Conservation (phyloP, 1,284 basidiomycete species). For the Amylostereum areolatum region DNA sequence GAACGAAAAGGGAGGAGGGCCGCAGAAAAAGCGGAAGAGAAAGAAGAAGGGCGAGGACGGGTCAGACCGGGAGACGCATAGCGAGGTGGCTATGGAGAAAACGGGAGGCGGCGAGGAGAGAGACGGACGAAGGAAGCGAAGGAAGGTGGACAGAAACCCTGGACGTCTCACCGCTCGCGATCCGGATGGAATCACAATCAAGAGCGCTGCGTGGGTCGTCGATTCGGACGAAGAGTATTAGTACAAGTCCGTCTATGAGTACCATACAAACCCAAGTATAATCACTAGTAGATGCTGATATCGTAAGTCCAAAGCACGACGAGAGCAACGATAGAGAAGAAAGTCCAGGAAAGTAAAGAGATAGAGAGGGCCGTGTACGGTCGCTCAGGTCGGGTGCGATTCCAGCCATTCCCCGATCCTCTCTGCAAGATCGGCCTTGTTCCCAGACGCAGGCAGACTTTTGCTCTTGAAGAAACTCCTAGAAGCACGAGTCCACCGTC, state of each 20-base stretch:
- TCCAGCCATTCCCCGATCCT: conserved; percentile 58
- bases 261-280: neutral
- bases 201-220: neutral
- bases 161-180: neutral
- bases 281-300: neutral
- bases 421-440: conserved; percentile 64
- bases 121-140: neutral
- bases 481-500: conserved; percentile 1
- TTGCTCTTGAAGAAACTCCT: conserved; percentile 69
- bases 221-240: neutral
- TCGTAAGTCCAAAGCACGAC: neutral
- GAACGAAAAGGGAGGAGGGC: neutral
- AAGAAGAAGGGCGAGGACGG: no score
- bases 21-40: neutral
- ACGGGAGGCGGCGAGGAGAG: neutral
- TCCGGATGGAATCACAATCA: neutral
- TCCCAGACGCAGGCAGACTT: conserved; percentile 52
- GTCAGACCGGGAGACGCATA: neutral
- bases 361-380: neutral
- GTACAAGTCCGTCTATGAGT: neutral
- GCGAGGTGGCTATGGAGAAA: neutral
- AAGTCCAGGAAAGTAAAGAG: neutral
- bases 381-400: conserved; percentile 25
- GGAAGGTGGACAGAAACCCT: neutral
- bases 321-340: neutral